Evolutionary conservation across 495 filamentous ascomycete genomes (phyloP).

Genomic region (Penicillium simplicissimum): DNA sequence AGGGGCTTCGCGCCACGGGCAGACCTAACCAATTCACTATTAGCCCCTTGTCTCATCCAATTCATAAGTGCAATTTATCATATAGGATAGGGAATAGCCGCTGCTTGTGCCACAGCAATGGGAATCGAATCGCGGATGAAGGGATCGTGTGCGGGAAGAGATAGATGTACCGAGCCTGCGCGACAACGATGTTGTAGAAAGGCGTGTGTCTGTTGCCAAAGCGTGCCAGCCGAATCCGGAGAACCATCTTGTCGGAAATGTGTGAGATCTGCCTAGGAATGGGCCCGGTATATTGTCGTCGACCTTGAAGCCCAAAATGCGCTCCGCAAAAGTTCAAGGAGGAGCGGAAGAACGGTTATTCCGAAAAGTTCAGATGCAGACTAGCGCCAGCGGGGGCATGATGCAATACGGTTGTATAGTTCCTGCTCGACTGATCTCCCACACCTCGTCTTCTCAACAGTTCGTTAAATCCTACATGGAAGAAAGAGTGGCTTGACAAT

Average conservation of each 20-base stretch:
- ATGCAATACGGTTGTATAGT: conserved; percentile 28
- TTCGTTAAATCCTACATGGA: no score
- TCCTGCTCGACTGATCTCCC: not conserved
- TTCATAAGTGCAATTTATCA: not conserved
- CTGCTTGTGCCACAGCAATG: not conserved
- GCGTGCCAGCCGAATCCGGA: conserved; percentile 89
- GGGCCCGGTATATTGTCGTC: not conserved
- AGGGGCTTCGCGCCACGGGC: conserved; percentile 83
- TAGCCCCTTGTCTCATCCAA: not conserved
- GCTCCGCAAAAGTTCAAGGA: conserved; percentile 35
- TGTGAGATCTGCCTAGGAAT: conserved; percentile 6
- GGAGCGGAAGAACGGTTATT: conserved; percentile 31
- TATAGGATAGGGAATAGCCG: not conserved
- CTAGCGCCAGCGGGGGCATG: conserved; percentile 30
- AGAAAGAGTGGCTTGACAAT: not conserved
- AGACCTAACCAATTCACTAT: conserved; percentile 36
- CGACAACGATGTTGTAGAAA: conserved; percentile 96
- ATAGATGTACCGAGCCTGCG: conserved; percentile 79
- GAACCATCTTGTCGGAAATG: conserved; percentile 66
- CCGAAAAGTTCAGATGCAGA: conserved; percentile 23
- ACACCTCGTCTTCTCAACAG: not conserved
- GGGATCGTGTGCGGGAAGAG: conserved; percentile 1
- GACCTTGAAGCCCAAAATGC: conserved; percentile 7
- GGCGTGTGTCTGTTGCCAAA: conserved; percentile 85
- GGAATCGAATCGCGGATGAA: not conserved